Evolutionary conservation across 2,329 filamentous ascomycete genomes (phyloP), one percentile per base, ranked within the genome.

Genomic region (Sporothrix protearum): DNA sequence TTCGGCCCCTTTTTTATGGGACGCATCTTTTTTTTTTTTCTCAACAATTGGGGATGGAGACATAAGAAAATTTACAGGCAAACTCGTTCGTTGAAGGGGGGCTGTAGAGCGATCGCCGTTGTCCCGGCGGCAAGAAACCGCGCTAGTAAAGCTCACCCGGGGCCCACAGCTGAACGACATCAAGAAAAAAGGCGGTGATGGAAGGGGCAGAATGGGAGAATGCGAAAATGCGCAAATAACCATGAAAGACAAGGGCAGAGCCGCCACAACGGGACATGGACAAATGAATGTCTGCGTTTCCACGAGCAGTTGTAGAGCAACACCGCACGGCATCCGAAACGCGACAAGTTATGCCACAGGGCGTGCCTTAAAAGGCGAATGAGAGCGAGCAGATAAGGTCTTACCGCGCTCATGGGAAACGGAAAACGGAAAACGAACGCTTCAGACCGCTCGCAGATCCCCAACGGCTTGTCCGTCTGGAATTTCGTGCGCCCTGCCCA

Each of bases 31-130:
- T 68, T 68, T 61, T 30, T 47, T 16, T 68, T 68, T 61, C 71
- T 72, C 71, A 72, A 72, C 68, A 70, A 69, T 72, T 72, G 71
- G 71, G 71, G 71, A 70, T 70, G 67, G 57, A 59, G 47, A 49
- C 42, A 51, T 63, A 61, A 63, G 64, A 70, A 70, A 63, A 33
- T 51, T 39, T 22, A n/a, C 39, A 30, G 22, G 42, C 45, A 68
- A n/a, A n/a, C n/a, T n/a, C n/a, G n/a, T n/a, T 10, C 19, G 33
- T 51, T 30, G 45, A 7, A 51, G 16, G 28, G 19, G 19, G 63
- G 22, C 6, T 25, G n/a, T 10, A 36, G 28, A 61, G 39, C 66
- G 55, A 64, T 71, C 66, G 66, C 71, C 66, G 71, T 69, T 71
- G 70, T 64, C 47, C 66, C 71, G 45, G 66, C 70, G 55, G 59